Evolutionary conservation across 495 filamentous ascomycete genomes (phyloP).

Genomic region (Corynascus novoguineensis): DNA sequence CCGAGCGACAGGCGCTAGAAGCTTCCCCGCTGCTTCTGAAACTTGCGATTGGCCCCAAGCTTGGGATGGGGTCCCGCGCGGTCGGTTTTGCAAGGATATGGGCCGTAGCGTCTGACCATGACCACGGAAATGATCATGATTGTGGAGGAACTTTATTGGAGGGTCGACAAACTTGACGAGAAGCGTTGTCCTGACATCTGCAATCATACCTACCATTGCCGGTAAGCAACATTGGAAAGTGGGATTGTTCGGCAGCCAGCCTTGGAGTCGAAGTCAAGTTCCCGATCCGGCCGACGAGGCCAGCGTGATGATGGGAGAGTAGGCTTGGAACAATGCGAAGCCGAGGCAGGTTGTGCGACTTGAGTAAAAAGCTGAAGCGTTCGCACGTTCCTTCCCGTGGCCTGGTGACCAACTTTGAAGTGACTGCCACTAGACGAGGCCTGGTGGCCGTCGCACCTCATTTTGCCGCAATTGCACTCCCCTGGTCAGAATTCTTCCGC

Average conservation of each 20-base stretch:
- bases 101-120: neutral
- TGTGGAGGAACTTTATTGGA: too few relatives aligned
- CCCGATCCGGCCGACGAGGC: too few relatives aligned
- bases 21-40: constrained; percentile 5
- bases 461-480: constrained; percentile 7
- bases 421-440: neutral
- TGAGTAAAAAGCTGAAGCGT: neutral
- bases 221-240: too few relatives aligned
- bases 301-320: too few relatives aligned
- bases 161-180: too few relatives aligned
- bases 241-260: too few relatives aligned
- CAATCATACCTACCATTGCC: too few relatives aligned
- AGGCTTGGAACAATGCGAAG: too few relatives aligned
- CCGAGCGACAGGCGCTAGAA: neutral
- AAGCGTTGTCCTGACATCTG: too few relatives aligned
- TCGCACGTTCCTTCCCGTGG: constrained; percentile 1
- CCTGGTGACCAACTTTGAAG: neutral
- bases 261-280: too few relatives aligned
- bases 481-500: neutral
- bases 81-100: neutral
- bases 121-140: neutral
- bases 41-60: neutral
- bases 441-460: constrained; percentile 13
- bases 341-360: too few relatives aligned
- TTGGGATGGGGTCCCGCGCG: neutral